A percentile compares a stretch with the other conserved stretches of the same genome.
phyloP scores from a whole-genome alignment of 2,329 filamentous ascomycete species.

The Sporothrix brunneoviolacea region DNA sequence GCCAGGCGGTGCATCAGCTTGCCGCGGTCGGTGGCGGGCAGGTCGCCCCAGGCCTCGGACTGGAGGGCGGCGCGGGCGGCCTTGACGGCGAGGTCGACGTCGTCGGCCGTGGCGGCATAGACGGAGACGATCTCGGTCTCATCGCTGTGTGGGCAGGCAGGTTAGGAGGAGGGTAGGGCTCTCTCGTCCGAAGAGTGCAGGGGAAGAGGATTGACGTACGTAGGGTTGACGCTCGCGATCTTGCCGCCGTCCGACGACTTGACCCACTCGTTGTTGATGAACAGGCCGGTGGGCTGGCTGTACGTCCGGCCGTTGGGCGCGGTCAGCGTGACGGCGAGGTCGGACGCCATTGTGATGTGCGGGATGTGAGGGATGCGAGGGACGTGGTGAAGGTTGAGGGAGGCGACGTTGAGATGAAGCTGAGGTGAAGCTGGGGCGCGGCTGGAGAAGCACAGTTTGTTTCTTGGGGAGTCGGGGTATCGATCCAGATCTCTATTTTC shows the following conservation, averaged over 20 bases:
- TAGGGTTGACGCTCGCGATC: conserved; percentile 62
- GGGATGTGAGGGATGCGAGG: not conserved
- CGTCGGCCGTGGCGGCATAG: conserved; percentile 11
- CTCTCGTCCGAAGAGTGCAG: too few species aligned
- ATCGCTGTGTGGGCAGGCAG: conserved; percentile 2
- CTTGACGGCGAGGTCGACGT: conserved; percentile 17
- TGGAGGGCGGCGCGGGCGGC: conserved; percentile 17
- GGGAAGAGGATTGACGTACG: conserved; percentile 37
- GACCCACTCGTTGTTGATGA: conserved; percentile 78
- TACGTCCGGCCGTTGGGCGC: conserved; percentile 71
- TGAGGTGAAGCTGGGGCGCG: too few species aligned
- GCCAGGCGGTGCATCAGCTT: conserved; percentile 39
- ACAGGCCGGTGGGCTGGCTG: conserved; percentile 64
- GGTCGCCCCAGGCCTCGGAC: conserved; percentile 12
- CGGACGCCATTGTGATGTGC: conserved; percentile 12
- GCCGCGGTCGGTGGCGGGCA: conserved; percentile 25
- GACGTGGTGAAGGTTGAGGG: not conserved
- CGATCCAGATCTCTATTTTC: too few species aligned
- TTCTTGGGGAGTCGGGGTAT: too few species aligned
- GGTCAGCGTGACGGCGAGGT: conserved; percentile 49
- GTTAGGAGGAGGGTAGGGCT: too few species aligned
- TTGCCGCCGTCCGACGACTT: conserved; percentile 58
- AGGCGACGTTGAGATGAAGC: not conserved
- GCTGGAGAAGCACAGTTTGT: too few species aligned
- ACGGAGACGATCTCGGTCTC: conserved; percentile 15